phyloP scores from a whole-genome alignment of 2,329 filamentous ascomycete species.

The Thielaviopsis musarum region DNA sequence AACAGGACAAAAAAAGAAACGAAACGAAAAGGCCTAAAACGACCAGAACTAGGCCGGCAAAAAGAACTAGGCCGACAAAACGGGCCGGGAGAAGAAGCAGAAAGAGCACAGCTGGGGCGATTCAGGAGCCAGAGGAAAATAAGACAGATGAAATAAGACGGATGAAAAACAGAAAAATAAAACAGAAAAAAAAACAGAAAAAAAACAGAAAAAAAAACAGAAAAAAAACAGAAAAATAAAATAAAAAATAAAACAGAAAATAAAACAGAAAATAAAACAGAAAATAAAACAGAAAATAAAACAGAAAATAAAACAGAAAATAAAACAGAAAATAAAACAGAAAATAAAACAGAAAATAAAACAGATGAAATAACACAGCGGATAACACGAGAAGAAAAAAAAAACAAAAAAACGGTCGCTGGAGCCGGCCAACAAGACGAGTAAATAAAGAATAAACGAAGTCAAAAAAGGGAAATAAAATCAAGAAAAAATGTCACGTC shows the following conservation, averaged over 20 bases:
- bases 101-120: background rate
- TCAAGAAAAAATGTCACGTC: too few species aligned
- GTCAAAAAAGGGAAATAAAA: too few species aligned
- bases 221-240: too few species aligned
- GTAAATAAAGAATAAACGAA: too few species aligned
- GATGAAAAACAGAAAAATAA: background rate
- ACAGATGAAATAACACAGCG: background rate
- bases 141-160: background rate
- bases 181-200: background rate
- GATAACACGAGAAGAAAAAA: too few species aligned
- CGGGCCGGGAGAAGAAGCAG: background rate
- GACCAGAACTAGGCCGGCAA: background rate
- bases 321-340: background rate
- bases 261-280: background rate
- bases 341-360: background rate
- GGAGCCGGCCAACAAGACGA: too few species aligned
- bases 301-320: background rate
- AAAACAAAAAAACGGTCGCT: too few species aligned
- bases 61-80: background rate
- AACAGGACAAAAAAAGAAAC: background rate
- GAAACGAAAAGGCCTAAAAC: background rate
- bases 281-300: background rate
- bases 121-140: background rate
- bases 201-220: background rate
- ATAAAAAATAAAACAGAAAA: too few species aligned